Conservation (phyloP, 2,329 filamentous ascomycete species). For the Cordyceps pruinosa region DNA sequence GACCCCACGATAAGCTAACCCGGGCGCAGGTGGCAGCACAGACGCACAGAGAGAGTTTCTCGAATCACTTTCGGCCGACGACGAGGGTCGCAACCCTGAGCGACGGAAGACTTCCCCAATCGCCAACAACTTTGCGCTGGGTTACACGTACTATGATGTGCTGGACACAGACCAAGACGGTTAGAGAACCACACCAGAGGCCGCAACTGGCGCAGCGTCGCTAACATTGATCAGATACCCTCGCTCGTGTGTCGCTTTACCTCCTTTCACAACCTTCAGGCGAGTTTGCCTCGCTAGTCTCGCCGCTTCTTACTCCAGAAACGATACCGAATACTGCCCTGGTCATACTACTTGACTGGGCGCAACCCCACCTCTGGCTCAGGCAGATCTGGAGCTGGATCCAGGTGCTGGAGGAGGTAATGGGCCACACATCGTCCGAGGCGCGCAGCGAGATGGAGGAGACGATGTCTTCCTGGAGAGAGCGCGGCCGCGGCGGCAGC, state of each 20-base stretch:
- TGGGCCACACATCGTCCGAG: conserved; percentile 65
- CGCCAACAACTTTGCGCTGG: conserved; percentile 85
- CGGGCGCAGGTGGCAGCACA: conserved; percentile 64
- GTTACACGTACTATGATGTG: conserved; percentile 93
- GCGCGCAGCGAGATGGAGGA: conserved; percentile 83
- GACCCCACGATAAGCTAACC: not conserved
- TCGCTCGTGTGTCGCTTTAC: conserved; percentile 84
- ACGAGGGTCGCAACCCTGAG: conserved; percentile 46
- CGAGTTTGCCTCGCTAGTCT: conserved; percentile 74
- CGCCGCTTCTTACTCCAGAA: conserved; percentile 75
- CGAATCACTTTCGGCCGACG: conserved; percentile 52
- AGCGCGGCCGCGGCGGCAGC: conserved; percentile 61
- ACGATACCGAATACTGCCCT: conserved; percentile 81
- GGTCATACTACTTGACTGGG: conserved; percentile 92
- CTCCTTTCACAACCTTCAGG: conserved; percentile 79
- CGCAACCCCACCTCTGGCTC: conserved; percentile 87
- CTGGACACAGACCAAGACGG: conserved; percentile 90
- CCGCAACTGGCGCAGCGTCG: not conserved
- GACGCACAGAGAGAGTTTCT: conserved; percentile 82
- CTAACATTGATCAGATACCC: conserved; percentile 57
- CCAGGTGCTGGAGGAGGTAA: conserved; percentile 68
- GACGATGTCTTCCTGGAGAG: conserved; percentile 71
- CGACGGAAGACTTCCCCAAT: conserved; percentile 65
- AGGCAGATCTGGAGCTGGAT: conserved; percentile 87
- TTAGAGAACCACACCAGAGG: conserved; percentile 32